Conservation (phyloP, 83 land plant species). For the Diphasiastrum complanatum region DNA sequence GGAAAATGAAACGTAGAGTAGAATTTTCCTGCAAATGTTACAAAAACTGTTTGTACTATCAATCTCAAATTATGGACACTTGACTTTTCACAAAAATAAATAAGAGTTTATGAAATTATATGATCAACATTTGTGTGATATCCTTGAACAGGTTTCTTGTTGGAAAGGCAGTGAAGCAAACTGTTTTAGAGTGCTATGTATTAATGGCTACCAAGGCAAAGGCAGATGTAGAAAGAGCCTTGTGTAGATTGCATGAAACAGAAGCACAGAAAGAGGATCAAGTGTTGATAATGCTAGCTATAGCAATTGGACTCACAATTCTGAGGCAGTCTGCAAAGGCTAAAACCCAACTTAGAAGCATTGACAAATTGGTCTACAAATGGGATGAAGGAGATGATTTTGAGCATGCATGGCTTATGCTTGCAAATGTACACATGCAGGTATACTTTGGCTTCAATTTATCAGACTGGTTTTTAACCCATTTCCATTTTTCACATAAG, state of each 20-base stretch:
- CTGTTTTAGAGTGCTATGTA: slow-evolving; percentile 26
- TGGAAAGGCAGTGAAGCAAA: slow-evolving; percentile 17
- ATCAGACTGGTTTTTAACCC: neutral
- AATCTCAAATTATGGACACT: neutral
- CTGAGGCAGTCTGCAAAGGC: slow-evolving; percentile 27
- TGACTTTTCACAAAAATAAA: neutral
- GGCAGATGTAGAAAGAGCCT: slow-evolving; percentile 19
- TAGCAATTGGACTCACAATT: slow-evolving; percentile 19
- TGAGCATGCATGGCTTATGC: slow-evolving; percentile 39
- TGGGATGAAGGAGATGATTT: slow-evolving; percentile 33
- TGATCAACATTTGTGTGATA: neutral
- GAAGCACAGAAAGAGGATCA: slow-evolving; percentile 11
- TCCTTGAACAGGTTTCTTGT: slow-evolving; percentile 11
- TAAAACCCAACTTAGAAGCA: slow-evolving; percentile 23
- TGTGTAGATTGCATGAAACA: slow-evolving; percentile 11
- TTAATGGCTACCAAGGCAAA: slow-evolving; percentile 23
- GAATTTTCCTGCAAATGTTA: neutral
- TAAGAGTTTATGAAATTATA: neutral
- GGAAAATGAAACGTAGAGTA: neutral
- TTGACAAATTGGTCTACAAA: slow-evolving; percentile 25
- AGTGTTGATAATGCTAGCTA: slow-evolving; percentile 19
- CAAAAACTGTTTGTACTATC: neutral
- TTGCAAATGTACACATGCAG: slow-evolving; percentile 30
- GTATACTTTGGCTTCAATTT: slow-evolving; percentile 3
- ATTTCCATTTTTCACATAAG: neutral